Evolutionary conservation across 129 eudicot genomes (phyloP).

Genomic region (Centaurea solstitialis): DNA sequence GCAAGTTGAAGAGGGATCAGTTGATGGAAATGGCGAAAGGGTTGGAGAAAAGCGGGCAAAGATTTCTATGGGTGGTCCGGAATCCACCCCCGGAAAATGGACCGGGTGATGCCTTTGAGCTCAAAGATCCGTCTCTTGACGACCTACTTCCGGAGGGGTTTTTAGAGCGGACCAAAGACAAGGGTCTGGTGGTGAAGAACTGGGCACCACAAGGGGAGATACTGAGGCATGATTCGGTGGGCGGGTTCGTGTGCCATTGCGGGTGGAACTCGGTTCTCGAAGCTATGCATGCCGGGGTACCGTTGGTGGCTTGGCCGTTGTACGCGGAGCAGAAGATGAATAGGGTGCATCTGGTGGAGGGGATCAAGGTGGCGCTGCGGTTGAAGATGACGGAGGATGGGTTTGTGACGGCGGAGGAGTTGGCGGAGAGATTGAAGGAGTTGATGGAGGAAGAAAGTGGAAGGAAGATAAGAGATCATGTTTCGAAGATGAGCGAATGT

Average conservation of each 20-base stretch:
- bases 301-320: conserved; percentile 31
- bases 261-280: conserved; percentile 33
- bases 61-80: conserved; percentile 35
- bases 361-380: conserved; percentile 20
- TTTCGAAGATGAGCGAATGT: conserved; percentile 3
- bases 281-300: conserved; percentile 9
- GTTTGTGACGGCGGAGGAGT: conserved; percentile 30
- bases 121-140: conserved; percentile 21
- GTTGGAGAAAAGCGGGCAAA: conserved; percentile 31
- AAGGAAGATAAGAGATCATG: conserved; percentile 22
- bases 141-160: conserved; percentile 15
- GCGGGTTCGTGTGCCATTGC: conserved; percentile 29
- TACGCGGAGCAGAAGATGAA: conserved; percentile 28
- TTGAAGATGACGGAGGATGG: conserved; percentile 19
- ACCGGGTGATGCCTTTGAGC: background rate
- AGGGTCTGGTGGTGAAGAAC: conserved; percentile 19
- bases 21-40: conserved; percentile 24
- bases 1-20: conserved; percentile 19
- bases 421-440: conserved; percentile 34
- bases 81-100: conserved; percentile 21
- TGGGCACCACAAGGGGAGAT: conserved; percentile 27
- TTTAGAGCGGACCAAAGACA: conserved; percentile 14
- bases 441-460: conserved; percentile 38
- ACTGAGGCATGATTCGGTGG: conserved; percentile 16
- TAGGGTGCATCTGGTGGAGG: conserved; percentile 25